Conservation (phyloP, 768 basidiomycete species). For the Trichaptum fuscoviolaceum region DNA sequence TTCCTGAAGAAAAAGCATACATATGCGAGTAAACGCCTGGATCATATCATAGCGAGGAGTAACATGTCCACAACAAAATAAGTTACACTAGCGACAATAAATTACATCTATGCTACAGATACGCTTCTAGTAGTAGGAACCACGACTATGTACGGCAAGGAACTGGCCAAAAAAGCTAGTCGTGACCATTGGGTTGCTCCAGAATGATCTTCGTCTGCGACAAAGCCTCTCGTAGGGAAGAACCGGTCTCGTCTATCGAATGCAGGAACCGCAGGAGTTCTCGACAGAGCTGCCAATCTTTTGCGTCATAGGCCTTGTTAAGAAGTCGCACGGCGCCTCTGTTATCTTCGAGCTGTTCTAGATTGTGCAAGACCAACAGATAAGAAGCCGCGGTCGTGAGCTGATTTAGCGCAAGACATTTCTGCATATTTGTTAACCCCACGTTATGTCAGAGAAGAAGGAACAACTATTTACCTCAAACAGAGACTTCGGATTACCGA, state of each 20-base stretch:
- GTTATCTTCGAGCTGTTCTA: conserved; percentile 77
- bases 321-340: conserved; percentile 80
- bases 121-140: background rate
- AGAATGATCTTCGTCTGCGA: conserved; percentile 40
- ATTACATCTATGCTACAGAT: background rate
- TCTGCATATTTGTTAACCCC: conserved; percentile 34
- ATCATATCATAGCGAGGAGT: background rate
- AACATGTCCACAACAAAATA: background rate
- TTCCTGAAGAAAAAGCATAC: too few species aligned
- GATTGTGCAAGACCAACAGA: conserved; percentile 86
- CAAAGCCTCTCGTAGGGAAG: conserved; percentile 59
- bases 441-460: background rate
- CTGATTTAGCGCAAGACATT: conserved; percentile 64
- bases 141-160: background rate
- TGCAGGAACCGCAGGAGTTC: conserved; percentile 90
- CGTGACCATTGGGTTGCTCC: conserved; percentile 1
- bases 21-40: background rate
- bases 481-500: conserved; percentile 83
- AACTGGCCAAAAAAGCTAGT: background rate
- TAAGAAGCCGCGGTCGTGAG: conserved; percentile 90
- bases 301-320: conserved; percentile 63
- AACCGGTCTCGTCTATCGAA: conserved; percentile 85
- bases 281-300: conserved; percentile 88
- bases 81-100: background rate
- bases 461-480: conserved; percentile 64